Base-by-base conservation (phyloP, 192 early-diverging fungal genomes). In the Entomortierella parvispora region DNA sequence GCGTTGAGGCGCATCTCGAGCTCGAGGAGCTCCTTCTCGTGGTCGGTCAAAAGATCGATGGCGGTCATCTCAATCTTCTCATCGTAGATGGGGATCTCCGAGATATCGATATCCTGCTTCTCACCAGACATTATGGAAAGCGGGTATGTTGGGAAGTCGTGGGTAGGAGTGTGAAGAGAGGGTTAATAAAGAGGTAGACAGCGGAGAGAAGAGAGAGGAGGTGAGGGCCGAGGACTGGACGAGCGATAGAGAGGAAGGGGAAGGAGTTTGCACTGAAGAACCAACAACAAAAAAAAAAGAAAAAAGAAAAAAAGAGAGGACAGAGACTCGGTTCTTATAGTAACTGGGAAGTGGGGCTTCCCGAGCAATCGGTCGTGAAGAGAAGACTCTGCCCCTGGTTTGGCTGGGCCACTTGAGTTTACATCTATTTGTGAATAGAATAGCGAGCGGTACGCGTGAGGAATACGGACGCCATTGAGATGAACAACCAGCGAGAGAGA, bases 1-100 rank as follows among this genome's bases (percentile, higher is more conserved):
- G 75, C 72, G 65, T 82, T 87, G 60, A 89, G 68, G 31, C 83
- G 80, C 29, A 74, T 74, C 70, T 88, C 87, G 44, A 81, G 64
- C 50, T 80, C 68, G 56, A 74, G 67, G 11, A 79, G 40, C 56
- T 79, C 76, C n/a, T 55, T 57, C 58, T 79, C 76, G 20, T 60
- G 76, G 18, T 69, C 76, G 0, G 67, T 79, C 61, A 79, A 58
- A 28, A 76, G 52, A 47, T 67, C 59, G 23, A 61, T 31, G n/a
- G 47, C 56, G 20, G 37, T 56, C 15, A 66, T 20, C 18, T 48
- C 65, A 0, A 22, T 15, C 53, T 62, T 56, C 8, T 45, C 53
- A 10, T 62, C 61, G 6, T 20, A 9, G 46, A 67, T 20, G 37
- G 18, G 5, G 42, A 68, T 43, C 33, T 68, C 52, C 3, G 62